A percentile compares a stretch with the other conserved stretches of the same genome.
Conservation (phyloP, 2,329 filamentous ascomycete species). For the Cercospora beticola region DNA sequence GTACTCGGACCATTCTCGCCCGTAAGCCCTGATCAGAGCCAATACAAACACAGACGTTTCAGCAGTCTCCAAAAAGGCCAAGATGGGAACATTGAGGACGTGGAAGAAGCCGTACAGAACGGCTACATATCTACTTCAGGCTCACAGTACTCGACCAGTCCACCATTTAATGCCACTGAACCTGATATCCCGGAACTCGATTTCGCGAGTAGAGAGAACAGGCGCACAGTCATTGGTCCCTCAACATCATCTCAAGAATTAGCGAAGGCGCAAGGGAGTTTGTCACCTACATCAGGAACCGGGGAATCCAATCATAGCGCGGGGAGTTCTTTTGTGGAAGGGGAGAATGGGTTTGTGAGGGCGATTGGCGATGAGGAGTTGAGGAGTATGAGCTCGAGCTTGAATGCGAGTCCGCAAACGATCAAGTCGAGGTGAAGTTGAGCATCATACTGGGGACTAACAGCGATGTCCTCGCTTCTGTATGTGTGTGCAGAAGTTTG, state of each 20-base stretch:
- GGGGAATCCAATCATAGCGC: constrained; percentile 4
- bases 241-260: constrained; percentile 10
- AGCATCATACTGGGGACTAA: background rate
- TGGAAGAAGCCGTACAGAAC: constrained; percentile 11
- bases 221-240: constrained; percentile 26
- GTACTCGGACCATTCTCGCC: constrained; percentile 21
- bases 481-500: background rate
- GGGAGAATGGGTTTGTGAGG: constrained; percentile 22
- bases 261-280: background rate
- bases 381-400: constrained; percentile 21
- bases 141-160: constrained; percentile 12
- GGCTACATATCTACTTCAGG: constrained; percentile 6
- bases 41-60: constrained; percentile 20
- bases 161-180: background rate
- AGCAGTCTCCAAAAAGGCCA: constrained; percentile 23
- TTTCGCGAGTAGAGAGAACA: constrained; percentile 14
- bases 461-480: background rate
- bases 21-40: background rate
- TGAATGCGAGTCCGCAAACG: constrained; percentile 14
- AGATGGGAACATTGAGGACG: constrained; percentile 19
- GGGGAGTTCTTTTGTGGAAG: constrained; percentile 17
- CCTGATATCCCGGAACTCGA: background rate
- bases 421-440: constrained; percentile 2
- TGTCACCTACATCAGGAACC: background rate
- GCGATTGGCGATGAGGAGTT: constrained; percentile 24